Percentiles rank a stretch among this genome's conserved stretches.
These are phyloP conservation scores for Saccharomycopsis javanensis DNA, from an alignment of 805 yeast species.

Conservation along the genomic window DNA sequence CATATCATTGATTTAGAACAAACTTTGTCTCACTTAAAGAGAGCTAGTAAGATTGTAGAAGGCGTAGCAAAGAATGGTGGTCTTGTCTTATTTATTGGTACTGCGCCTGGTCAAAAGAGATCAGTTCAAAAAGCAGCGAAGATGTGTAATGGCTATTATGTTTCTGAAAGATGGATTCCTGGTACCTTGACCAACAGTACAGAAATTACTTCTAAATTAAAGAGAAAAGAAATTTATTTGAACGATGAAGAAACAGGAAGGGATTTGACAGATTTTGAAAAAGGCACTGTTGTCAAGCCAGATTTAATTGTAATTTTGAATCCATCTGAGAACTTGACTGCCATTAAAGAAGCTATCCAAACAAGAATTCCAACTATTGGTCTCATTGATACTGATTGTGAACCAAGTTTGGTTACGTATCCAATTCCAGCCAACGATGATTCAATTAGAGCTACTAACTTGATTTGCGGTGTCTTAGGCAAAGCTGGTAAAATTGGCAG, in stretches of 20 bases:
- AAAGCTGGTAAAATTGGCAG: conserved; percentile 79
- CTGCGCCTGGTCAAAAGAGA: conserved; percentile 65
- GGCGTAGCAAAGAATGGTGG: conserved; percentile 84
- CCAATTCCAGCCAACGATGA: conserved; percentile 97
- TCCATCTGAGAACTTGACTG: conserved; percentile 77
- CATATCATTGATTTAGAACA: conserved; percentile 85
- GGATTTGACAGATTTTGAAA: conserved; percentile 40
- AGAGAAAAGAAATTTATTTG: conserved; percentile 69
- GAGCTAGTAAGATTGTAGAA: conserved; percentile 78
- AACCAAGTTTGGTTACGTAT: conserved; percentile 81
- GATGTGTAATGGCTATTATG: conserved; percentile 70
- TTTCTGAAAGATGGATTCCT: conserved; percentile 83
- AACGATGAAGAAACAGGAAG: conserved; percentile 58
- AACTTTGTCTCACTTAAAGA: conserved; percentile 62
- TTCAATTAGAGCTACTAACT: conserved; percentile 67
- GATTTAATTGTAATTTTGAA: conserved; percentile 81
- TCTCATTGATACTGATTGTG: conserved; percentile 86
- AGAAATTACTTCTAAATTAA: conserved; percentile 49
- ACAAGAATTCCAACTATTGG: conserved; percentile 89
- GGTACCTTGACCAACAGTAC: conserved; percentile 86
- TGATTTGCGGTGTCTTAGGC: conserved; percentile 74
- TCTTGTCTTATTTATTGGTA: conserved; percentile 72
- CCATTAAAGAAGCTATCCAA: conserved; percentile 71
- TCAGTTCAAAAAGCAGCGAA: conserved; percentile 72
- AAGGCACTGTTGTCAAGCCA: conserved; percentile 60